Evolutionary conservation across 306 rosid genomes (phyloP).

Genomic region (Prunus mume): DNA sequence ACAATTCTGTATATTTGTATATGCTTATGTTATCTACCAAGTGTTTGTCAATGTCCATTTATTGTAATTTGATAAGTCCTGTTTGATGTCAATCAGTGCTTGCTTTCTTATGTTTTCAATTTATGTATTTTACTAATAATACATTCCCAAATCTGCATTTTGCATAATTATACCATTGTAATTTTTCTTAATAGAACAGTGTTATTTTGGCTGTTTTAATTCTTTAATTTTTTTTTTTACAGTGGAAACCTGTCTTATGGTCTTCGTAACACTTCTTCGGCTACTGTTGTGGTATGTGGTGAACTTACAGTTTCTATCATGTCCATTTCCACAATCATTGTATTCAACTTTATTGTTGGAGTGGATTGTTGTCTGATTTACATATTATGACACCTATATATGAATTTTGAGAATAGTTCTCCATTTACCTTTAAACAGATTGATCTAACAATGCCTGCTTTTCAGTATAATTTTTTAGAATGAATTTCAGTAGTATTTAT

Average conservation of each 20-base stretch:
- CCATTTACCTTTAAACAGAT: not conserved
- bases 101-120: not conserved
- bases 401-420: not conserved
- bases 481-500: not conserved
- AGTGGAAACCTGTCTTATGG: slow-evolving; percentile 85
- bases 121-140: not conserved
- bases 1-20: not conserved
- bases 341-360: not conserved
- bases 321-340: slow-evolving; percentile 6
- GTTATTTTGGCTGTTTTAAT: not conserved
- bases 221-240: slow-evolving; percentile 20
- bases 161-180: no score
- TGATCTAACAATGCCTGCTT: not conserved
- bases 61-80: not conserved
- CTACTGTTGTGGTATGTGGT: slow-evolving; percentile 56
- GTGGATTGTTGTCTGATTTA: not conserved
- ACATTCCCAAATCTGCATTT: not conserved
- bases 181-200: not conserved
- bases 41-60: not conserved
- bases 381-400: not conserved
- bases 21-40: not conserved
- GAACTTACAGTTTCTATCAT: slow-evolving; percentile 14
- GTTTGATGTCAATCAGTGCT: not conserved
- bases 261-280: slow-evolving; percentile 78
- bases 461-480: not conserved